A percentile compares a stretch with the other conserved stretches of the same genome.
Conservation (phyloP, 2,329 filamentous ascomycete species). For the Balansia obtecta region DNA sequence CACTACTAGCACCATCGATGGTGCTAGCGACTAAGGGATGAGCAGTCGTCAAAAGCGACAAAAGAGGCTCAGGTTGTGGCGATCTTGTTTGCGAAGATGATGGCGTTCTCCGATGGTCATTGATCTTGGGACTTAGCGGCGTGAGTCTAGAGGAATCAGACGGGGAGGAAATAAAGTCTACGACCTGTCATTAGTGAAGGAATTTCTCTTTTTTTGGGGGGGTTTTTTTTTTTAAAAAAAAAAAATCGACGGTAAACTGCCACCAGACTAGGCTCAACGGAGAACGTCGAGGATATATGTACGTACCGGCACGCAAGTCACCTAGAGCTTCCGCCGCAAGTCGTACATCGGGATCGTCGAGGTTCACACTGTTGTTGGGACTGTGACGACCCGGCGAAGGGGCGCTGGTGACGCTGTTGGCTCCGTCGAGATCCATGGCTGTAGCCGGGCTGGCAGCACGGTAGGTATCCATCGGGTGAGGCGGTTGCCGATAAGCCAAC, state of each 20-base stretch:
- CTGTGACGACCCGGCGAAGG: conserved; percentile 32
- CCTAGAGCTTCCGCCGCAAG: conserved; percentile 65
- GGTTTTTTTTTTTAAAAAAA: neutral
- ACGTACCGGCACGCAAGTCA: conserved; percentile 53
- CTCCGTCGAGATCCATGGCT: conserved; percentile 34
- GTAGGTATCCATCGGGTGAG: conserved; percentile 15
- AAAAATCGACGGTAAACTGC: too few relatives aligned
- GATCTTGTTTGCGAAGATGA: conserved; percentile 16
- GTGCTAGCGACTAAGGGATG: conserved; percentile 79
- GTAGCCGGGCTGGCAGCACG: conserved; percentile 29
- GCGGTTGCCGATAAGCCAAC: conserved; percentile 27
- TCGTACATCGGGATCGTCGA: conserved; percentile 56
- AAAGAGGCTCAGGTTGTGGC: conserved; percentile 60
- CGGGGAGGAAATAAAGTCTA: conserved; percentile 57
- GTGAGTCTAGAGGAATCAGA: conserved; percentile 30
- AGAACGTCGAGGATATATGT: neutral
- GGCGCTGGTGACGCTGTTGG: conserved; percentile 26
- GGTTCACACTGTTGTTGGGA: conserved; percentile 35
- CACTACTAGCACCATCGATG: conserved; percentile 72
- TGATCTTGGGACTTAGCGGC: conserved; percentile 21
- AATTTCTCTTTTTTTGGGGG: neutral
- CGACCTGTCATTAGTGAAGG: neutral
- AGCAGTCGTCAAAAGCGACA: conserved; percentile 76
- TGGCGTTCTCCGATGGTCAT: conserved; percentile 2
- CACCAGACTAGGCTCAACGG: neutral